These are phyloP conservation scores for Celoporthe dispersa DNA, from an alignment of 2,329 filamentous ascomycete genomes.

Conservation along the genomic window DNA sequence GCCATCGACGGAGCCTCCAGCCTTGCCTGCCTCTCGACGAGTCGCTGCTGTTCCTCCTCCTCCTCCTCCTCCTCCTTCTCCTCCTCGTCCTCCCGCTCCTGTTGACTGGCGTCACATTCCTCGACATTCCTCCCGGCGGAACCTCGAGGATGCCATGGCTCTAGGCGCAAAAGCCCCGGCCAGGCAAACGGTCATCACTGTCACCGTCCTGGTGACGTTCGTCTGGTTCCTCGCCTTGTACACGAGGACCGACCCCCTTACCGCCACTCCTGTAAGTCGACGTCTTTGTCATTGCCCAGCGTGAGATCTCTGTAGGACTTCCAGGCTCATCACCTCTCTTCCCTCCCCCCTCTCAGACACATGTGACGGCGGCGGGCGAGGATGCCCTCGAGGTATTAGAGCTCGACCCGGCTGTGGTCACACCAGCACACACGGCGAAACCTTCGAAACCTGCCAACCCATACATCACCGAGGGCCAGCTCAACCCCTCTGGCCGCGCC, in stretches of 20 bases:
- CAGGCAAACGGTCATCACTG: constrained; percentile 28
- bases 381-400: constrained; percentile 1
- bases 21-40: neutral
- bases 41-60: neutral
- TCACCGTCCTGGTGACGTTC: constrained; percentile 24
- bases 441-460: constrained; percentile 23
- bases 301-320: neutral
- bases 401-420: constrained; percentile 6
- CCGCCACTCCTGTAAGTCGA: constrained; percentile 23
- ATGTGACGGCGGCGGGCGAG: neutral
- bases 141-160: constrained; percentile 26
- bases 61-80: neutral
- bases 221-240: constrained; percentile 25
- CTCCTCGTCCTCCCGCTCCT: neutral
- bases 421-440: neutral
- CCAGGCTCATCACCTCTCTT: neutral
- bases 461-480: constrained; percentile 29
- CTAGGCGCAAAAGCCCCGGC: constrained; percentile 26
- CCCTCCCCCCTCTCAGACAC: neutral
- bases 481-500: constrained; percentile 27
- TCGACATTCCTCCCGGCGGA: neutral
- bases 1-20: neutral
- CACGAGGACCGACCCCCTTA: constrained; percentile 15
- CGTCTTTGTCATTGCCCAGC: constrained; percentile 7
- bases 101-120: neutral